Evolutionary conservation across 2,329 filamentous ascomycete genomes (phyloP), one percentile per base, ranked within the genome.

Genomic region (Trichophyton simii): DNA sequence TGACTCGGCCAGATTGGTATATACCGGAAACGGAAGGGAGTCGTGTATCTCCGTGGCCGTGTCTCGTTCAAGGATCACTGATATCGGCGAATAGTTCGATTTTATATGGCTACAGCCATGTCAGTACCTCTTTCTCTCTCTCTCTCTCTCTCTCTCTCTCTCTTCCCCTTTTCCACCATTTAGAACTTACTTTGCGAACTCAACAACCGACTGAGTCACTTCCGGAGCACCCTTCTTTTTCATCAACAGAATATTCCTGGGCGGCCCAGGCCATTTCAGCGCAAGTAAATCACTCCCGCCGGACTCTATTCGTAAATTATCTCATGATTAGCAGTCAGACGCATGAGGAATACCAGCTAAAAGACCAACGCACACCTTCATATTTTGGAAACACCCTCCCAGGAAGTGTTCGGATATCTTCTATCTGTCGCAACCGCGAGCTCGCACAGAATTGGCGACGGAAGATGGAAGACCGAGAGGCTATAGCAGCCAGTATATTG

Each of bases 31-130:
- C 3, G 83, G 74, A 3, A 97, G 78, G 1, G 78, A 77, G 2
- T 83, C 78, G 71, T 95, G 88, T 36, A 96, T 77, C 63, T 86
- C 80, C 4, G 81, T 72, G 2, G 92, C 91, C 15, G 91, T 84
- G 57, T 84, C 80, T 2, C 82, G 85, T 73, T 97, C 94, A 66
- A 97, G 85, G 9, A 97, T 83, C 57, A 97, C 80, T 68, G 89
- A 87, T 65, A 91, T 83, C 59, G 83, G 83, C 0, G 90, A 87
- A 72, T 97, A 96, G 63, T 89, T 89, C 64, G 79, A 80, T 66
- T 85, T 83, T 62, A 96, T 82, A 73, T 97, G 88, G 67, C 83
- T 87, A 65, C 0, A 78, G 59, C 34, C 34, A 38, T 9, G 34
- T 38, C 34, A 38, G 34, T 13, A 3, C 9, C 34, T 7, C 22